phyloP scores from a whole-genome alignment of 306 rosid species.

The Cyclanthera cordifolia region DNA sequence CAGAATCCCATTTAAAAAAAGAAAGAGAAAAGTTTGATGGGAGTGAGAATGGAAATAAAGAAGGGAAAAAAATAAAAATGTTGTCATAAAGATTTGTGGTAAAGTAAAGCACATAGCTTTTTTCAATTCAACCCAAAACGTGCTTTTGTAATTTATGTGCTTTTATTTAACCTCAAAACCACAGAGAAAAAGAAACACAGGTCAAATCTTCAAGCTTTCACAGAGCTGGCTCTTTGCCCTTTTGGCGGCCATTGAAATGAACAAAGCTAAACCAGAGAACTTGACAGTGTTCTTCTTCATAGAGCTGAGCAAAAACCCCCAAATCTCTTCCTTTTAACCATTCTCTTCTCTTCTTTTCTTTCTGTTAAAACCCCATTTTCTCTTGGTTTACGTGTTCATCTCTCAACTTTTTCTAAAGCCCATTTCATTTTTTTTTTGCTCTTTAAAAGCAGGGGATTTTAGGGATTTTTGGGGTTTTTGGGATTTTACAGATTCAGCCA shows the following conservation, averaged over 20 bases:
- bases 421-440: constrained; percentile 19
- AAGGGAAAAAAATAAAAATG: not conserved
- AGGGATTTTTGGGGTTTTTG: not conserved
- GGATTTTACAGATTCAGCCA: not conserved
- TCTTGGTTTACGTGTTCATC: constrained; percentile 29
- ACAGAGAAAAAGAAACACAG: constrained; percentile 21
- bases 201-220: constrained; percentile 25
- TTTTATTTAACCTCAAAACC: constrained; percentile 21
- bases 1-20: not conserved
- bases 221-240: not conserved
- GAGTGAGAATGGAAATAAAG: not conserved
- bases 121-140: constrained; percentile 19
- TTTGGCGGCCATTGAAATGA: constrained; percentile 42
- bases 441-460: constrained; percentile 15
- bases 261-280: constrained; percentile 11
- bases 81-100: constrained; percentile 9
- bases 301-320: constrained; percentile 4
- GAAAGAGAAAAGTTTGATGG: constrained; percentile 1
- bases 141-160: constrained; percentile 7
- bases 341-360: not conserved
- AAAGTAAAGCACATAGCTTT: constrained; percentile 10
- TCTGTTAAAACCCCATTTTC: constrained; percentile 22
- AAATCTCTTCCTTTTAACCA: constrained; percentile 14
- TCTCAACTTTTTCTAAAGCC: constrained; percentile 42
- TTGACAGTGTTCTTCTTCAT: constrained; percentile 4